Base-by-base conservation (phyloP, 345 rosid species). In the Salix suchowensis region DNA sequence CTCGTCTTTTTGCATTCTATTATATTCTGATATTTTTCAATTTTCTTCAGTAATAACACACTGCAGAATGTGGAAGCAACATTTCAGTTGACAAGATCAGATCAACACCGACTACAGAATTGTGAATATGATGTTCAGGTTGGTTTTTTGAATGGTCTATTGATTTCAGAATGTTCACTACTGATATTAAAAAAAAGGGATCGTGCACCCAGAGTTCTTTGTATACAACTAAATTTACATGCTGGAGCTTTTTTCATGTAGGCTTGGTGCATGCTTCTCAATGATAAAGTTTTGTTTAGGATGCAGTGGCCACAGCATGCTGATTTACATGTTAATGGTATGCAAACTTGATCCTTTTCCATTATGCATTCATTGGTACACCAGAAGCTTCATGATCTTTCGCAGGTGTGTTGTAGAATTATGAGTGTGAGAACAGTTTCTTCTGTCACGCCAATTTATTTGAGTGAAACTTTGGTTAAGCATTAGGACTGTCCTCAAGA, bases 191-290 rank as follows among this genome's bases (percentile, higher is more conserved):
- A 21, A n/a, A n/a, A n/a, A 2, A 0, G 28, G 13, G 44, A 2
- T 40, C 62, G 23, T 55, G 28, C 62, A 23, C 4, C 62, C 62
- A 36, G 28, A 13, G 15, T 68, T 68, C 26, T 2, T 23, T 4
- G 26, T 19, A 13, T n/a, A 5, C 28, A 40, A 6, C 11, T 10
- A 34, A 34, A 21, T 55, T 55, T 68, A 40, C 24, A 34, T 21
- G 30, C 44, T 68, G 7, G 23, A 68, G 71, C 36, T 73, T 21
- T 48, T 69, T 21, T 72, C n/a, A 18, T 48, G 67, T 50, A 83
- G 85, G 85, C 80, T 55, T 83, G 85, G 83, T 79, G 85, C 58
- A 79, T 83, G 76, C 85, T 83, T 66, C 73, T 83, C n/a, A 73
- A 76, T 55, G 85, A 83, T 55, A 76, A 73, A 58, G 83, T 83